Evolutionary conservation across 1,284 basidiomycete genomes (phyloP), one percentile per base, ranked within the genome.

Genomic region (Microbotryum scabiosae): DNA sequence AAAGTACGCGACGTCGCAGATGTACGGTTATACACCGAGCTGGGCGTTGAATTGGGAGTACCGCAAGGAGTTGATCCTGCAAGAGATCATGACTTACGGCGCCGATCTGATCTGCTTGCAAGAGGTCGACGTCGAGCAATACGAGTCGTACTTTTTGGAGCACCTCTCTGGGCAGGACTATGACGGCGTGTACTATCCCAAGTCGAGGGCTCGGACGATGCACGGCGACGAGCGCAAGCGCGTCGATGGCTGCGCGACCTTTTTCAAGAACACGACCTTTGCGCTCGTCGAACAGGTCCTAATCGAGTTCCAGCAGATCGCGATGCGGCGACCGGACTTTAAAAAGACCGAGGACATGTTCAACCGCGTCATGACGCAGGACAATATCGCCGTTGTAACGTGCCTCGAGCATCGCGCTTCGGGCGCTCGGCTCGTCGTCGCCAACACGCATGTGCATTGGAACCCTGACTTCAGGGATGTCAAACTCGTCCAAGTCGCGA

Each of bases 321-420:
- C 93, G 8, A 88, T 97, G 81, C 87, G 91, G 72, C 85, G 91
- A 55, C 83, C 86, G 49, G 94, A 98, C 74, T 94, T 97, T 78
- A 92, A 94, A 78, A 94, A 92, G 80, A 96, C 93, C 5, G 92
- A 98, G 73, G 94, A 97, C 78, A 94, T 98, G 91, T 98, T 97
- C 82, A 97, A 97, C 74, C 89, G 96, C 56, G 91, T 98, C 61
- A 84, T 97, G 74, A 88, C 88, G 66, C 91, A 93, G 75, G 96
- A 97, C 77, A 86, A 97, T 74, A 90, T 98, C 68, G 92, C 90
- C 45, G 84, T 93, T 64, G 81, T 94, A 54, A 86, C 86, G 66
- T 81, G 91, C 50, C 81, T 98, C 71, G 96, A 98, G 78, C 87
- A 88, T 77, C 84, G 82, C 65, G 80, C 83, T 55, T 88, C 90